Evolutionary conservation across 106 monocot species (phyloP), one percentile per base, ranked within the genome.

Genomic region (Xerophyta viscosa): DNA sequence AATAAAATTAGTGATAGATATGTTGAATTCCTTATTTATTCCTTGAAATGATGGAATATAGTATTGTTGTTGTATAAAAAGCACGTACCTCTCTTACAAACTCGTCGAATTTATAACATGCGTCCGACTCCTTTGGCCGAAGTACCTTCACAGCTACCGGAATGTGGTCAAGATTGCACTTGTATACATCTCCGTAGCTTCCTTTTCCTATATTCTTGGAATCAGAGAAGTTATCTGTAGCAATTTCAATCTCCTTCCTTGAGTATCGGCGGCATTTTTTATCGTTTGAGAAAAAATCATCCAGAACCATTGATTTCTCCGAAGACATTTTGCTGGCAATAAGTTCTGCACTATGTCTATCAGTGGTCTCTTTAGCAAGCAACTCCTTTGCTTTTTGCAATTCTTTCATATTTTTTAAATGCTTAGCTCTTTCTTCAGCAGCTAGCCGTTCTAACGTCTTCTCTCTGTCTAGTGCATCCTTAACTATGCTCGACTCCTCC

Each of bases 81-180:
- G 21, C 19, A 29, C 29, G 67, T 69, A 93, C 92, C 92, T 93
- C 92, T 74, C 58, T 76, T 7, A 93, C 39, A 52, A 87, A 93
- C 51, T 93, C 83, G n/a, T 80, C 80, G 13, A 51, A 80, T 52
- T 67, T 83, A 64, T 72, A 68, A 43, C 24, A 14, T 48, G 69
- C 63, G 27, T 81, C 88, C 50, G 33, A 6, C 33, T 33, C 7
- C 33, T 11, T 33, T 11, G 69, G 71, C 29, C 56, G 42, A 52
- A 94, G 72, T 39, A 83, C 88, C 66, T 94, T 94, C 27, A 94
- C 54, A 47, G 93, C 93, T 21, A 94, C 93, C 20, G 79, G 69
- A n/a, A 67, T 81, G 42, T 94, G 77, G 61, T 88, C 93, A 63
- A 94, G 83, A 52, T 52, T 69, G 60, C 84, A 69, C 56, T 62